Percentiles rank a stretch among this genome's conserved stretches.
These are phyloP conservation scores for Oehlia diaphana DNA, from an alignment of 192 early-diverging fungal species.

Conservation along the genomic window DNA sequence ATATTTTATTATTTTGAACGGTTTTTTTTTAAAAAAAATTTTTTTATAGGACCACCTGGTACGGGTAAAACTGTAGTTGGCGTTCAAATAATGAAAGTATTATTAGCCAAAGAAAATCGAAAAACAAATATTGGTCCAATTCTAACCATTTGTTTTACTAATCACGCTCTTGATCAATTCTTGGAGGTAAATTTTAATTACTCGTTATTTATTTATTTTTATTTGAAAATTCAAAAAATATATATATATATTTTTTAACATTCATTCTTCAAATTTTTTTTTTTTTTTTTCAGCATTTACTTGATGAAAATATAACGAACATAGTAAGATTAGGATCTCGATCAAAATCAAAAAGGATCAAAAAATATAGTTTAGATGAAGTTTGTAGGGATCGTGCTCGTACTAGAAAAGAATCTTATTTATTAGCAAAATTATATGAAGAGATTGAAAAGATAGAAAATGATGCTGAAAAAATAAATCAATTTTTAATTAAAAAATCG, in stretches of 20 bases:
- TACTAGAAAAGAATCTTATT: no score
- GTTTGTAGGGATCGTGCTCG: no score
- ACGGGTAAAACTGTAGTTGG: constrained; percentile 56
- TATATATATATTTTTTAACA: no score
- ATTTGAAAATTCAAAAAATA: no score
- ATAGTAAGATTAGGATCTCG: constrained; percentile 53
- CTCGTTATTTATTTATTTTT: no score
- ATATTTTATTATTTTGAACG: no score
- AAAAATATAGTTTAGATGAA: constrained; percentile 17
- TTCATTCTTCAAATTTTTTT: not conserved
- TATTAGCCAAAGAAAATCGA: constrained; percentile 34
- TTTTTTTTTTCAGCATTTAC: no score
- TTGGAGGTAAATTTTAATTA: no score
- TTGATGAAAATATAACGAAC: not conserved
- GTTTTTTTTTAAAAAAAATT: no score
- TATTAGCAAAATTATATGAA: no score
- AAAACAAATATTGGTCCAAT: constrained; percentile 41
- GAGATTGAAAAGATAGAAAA: not conserved
- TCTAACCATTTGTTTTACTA: constrained; percentile 54
- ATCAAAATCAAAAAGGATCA: constrained; percentile 36
- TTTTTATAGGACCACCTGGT: constrained; percentile 41
- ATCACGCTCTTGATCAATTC: no score
- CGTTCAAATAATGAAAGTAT: constrained; percentile 46
- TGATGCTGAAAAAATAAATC: constrained; percentile 25
- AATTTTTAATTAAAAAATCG: not conserved